phyloP scores from a whole-genome alignment of 2,329 filamentous ascomycete genomes.

The Fusarium chlamydosporum region DNA sequence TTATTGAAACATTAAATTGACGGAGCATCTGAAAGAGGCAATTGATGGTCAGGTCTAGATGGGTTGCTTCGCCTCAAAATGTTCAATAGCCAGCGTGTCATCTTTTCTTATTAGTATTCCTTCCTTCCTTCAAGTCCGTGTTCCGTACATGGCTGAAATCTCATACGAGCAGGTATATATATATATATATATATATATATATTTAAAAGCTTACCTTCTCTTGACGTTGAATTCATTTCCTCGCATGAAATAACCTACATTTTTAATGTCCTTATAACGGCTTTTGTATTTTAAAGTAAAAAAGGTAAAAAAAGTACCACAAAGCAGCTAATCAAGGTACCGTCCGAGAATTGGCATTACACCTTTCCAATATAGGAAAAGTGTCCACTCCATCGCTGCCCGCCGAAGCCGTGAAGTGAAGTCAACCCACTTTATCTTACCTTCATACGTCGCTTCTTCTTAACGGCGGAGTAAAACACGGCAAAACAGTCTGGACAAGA shows the following conservation, averaged over 20 bases:
- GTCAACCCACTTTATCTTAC: slow-evolving; percentile 43
- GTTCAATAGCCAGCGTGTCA: slow-evolving; percentile 49
- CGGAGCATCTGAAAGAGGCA: slow-evolving; percentile 9
- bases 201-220: slow-evolving; percentile 11
- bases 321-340: slow-evolving; percentile 27
- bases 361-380: slow-evolving; percentile 25
- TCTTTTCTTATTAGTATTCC: slow-evolving; percentile 31
- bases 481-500: slow-evolving; percentile 8
- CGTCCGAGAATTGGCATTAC: slow-evolving; percentile 24
- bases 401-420: slow-evolving; percentile 33
- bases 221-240: not conserved
- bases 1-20: not conserved
- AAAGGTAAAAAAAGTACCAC: not conserved
- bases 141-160: slow-evolving; percentile 15
- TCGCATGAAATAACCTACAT: not conserved
- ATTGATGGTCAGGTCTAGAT: slow-evolving; percentile 30
- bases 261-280: slow-evolving; percentile 2
- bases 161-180: slow-evolving; percentile 4
- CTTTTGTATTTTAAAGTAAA: not conserved
- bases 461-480: slow-evolving; percentile 9
- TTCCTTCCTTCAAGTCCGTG: not conserved
- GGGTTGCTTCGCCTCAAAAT: slow-evolving; percentile 34
- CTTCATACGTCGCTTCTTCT: slow-evolving; percentile 47
- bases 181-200: not conserved
- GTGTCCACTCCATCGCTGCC: slow-evolving; percentile 42